Conservation (phyloP, 192 early-diverging fungal species). For the Pilaira anomala region DNA sequence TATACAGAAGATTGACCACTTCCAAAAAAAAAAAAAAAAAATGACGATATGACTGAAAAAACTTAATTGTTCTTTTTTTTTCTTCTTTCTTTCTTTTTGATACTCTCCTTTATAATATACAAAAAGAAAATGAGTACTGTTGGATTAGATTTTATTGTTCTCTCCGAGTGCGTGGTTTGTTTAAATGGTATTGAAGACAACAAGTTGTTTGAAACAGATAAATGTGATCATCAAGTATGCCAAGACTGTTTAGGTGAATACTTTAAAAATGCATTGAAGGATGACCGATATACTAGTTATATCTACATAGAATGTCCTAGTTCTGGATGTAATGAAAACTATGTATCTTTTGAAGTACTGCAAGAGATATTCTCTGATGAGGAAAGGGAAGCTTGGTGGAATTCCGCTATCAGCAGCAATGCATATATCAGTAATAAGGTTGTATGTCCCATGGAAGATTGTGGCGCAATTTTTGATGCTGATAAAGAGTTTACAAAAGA, state of each 20-base stretch:
- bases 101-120: not conserved
- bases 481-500: not conserved
- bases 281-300: not conserved
- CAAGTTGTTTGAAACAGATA: not conserved
- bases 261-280: not conserved
- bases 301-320: not conserved
- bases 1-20: too few relatives aligned
- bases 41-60: too few relatives aligned
- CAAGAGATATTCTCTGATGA: not conserved
- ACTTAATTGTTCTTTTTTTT: too few relatives aligned
- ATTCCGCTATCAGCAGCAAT: not conserved
- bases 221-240: not conserved
- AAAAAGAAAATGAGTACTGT: too few relatives aligned
- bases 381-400: not conserved
- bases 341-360: not conserved
- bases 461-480: not conserved
- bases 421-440: not conserved
- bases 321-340: not conserved
- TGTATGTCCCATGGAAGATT: conserved; percentile 1
- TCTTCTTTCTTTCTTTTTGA: too few relatives aligned
- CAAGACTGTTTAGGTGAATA: not conserved
- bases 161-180: not conserved
- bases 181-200: not conserved
- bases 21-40: too few relatives aligned
- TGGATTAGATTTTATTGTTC: too few relatives aligned